Base-by-base conservation (phyloP, 306 rosid genomes). In the Biancaea sappan region DNA sequence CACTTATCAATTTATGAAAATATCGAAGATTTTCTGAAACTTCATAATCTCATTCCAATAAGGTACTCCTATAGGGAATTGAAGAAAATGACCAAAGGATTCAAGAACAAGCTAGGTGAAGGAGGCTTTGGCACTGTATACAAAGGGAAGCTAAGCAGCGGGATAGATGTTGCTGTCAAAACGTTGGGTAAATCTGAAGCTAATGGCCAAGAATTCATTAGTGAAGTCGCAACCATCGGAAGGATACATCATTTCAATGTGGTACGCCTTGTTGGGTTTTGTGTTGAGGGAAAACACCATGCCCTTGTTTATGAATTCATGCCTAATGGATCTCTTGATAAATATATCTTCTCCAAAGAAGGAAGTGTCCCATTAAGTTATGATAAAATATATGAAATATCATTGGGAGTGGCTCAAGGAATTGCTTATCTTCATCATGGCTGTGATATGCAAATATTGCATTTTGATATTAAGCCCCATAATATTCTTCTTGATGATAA, bases 1-100 rank as follows among this genome's bases (percentile, higher is more conserved):
- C 38, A 56, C 37, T 56, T 56, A 28, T 56, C 63, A 28, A 14
- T 28, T 7, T 56, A 56, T 56, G 63, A 56, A 56, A 2, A 56
- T 7, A 59, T 59, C 0, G 66, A 59, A 32, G 66, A 31, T 3
- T 59, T 59, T 4, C 16, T 59, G 0, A 2, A 21, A 31, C 25
- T 59, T 59, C 65, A 59, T n/a, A 8, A 59, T 24, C 65, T 58
- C 12, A 58, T 58, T 58, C 65, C 65, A 15, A 6, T 59, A 59
- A 59, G 65, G 3, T 59, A 59, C 7, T 37, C 41, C 6, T 37
- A 37, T 11, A 37, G 18, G 47, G 47, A 41, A 1, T 41, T 41
- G n/a, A 41, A 41, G 47, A 12, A 15, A 41, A 13, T 41, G 47
- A 41, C 47, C n/a, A 13, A 41, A 13, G 47, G 47, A 11, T 41